phyloP scores from a whole-genome alignment of 495 filamentous ascomycete species.

The Penicillium ochrochloron region DNA sequence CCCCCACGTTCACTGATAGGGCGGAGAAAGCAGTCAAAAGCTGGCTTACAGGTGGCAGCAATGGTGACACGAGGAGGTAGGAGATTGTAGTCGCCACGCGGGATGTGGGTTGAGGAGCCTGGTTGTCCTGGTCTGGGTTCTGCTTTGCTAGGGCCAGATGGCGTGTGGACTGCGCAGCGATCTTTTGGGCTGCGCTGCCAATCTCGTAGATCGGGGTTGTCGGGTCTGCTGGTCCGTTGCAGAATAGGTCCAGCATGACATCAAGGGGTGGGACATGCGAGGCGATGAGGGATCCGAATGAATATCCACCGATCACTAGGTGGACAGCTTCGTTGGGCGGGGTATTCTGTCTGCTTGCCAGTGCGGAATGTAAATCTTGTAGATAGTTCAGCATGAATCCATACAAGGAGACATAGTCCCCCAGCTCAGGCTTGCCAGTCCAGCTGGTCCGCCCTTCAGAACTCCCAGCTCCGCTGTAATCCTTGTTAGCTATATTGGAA shows the following conservation, averaged over 20 bases:
- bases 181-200: constrained; percentile 63
- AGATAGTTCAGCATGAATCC: constrained; percentile 79
- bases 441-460: constrained; percentile 82
- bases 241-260: constrained; percentile 63
- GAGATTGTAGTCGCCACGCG: constrained; percentile 45
- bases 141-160: constrained; percentile 29
- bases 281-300: constrained; percentile 85
- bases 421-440: constrained; percentile 77
- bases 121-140: not conserved
- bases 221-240: constrained; percentile 37
- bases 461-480: constrained; percentile 71
- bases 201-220: constrained; percentile 67
- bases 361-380: constrained; percentile 39
- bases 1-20: constrained; percentile 37
- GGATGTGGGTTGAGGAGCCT: constrained; percentile 11
- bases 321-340: constrained; percentile 16
- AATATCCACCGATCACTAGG: constrained; percentile 81
- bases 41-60: constrained; percentile 65
- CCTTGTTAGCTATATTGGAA: not conserved
- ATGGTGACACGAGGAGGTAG: constrained; percentile 83
- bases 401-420: constrained; percentile 79
- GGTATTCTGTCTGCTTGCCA: not conserved
- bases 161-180: constrained; percentile 59
- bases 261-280: constrained; percentile 67
- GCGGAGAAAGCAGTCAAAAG: constrained; percentile 60